Percentiles rank a stretch among this genome's conserved stretches.
Conservation (phyloP, 176 grass and related monocot genomes). For the Triticum timopheevii region DNA sequence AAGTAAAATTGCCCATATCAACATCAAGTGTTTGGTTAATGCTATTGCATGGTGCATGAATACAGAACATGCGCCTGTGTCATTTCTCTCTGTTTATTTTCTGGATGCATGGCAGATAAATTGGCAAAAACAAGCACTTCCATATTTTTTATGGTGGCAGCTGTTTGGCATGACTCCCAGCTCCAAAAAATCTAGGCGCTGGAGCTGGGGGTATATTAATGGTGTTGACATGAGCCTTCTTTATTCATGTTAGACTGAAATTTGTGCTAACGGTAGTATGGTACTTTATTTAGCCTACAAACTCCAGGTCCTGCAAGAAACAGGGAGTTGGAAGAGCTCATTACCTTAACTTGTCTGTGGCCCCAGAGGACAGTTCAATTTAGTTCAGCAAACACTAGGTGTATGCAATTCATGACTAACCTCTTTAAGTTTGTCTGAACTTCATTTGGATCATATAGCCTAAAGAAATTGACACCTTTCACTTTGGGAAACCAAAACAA, state of each 20-base stretch:
- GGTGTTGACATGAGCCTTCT: background rate
- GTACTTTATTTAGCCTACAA: background rate
- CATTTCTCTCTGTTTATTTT: background rate
- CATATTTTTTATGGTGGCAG: background rate
- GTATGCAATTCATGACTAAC: background rate
- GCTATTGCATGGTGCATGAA: background rate
- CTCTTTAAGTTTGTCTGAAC: background rate
- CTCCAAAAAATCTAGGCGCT: background rate
- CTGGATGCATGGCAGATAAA: background rate
- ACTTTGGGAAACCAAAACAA: background rate
- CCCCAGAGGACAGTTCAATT: background rate
- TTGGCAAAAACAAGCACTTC: background rate
- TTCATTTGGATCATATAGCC: background rate
- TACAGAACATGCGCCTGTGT: background rate
- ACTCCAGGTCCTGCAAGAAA: background rate
- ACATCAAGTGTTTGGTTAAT: background rate
- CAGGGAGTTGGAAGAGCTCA: background rate
- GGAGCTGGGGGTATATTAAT: background rate
- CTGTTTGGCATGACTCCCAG: background rate
- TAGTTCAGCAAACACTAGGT: background rate
- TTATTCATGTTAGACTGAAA: background rate
- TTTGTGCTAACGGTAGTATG: background rate
- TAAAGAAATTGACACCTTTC: background rate
- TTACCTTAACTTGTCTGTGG: background rate
- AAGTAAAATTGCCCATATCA: background rate